Evolutionary conservation across 345 rosid species (phyloP).

Genomic region (Angophora floribunda): DNA sequence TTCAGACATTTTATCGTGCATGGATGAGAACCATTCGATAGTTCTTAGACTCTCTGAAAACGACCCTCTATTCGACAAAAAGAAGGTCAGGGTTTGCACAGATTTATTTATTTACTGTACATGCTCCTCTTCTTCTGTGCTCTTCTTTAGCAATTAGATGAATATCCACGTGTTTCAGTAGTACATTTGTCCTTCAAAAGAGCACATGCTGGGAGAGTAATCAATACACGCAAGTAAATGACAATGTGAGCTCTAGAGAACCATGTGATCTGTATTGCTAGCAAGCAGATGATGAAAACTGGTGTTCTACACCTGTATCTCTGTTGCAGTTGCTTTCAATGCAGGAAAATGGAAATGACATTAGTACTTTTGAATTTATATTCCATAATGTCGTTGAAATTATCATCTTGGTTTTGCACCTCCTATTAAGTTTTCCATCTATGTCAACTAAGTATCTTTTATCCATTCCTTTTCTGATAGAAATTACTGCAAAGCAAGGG

Average conservation of each 20-base stretch:
- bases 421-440: not conserved
- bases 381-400: not conserved
- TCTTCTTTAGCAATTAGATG: not conserved
- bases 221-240: not conserved
- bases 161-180: not conserved
- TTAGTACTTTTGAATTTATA: not conserved
- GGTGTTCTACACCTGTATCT: not conserved
- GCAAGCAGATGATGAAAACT: not conserved
- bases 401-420: not conserved
- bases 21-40: constrained; percentile 17
- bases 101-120: not conserved
- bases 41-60: constrained; percentile 38
- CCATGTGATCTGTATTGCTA: not conserved
- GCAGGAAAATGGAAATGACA: not conserved
- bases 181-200: not conserved
- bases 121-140: not conserved
- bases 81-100: constrained; percentile 38
- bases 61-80: constrained; percentile 49
- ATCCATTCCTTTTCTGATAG: constrained; percentile 16
- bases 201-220: not conserved
- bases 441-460: not conserved
- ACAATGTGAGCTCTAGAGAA: not conserved
- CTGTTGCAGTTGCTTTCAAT: not conserved
- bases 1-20: constrained; percentile 8
- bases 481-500: constrained; percentile 45